A percentile compares a stretch with the other conserved stretches of the same genome.
phyloP scores from a whole-genome alignment of 2,329 filamentous ascomycete species.

The Dactylella cylindrospora region DNA sequence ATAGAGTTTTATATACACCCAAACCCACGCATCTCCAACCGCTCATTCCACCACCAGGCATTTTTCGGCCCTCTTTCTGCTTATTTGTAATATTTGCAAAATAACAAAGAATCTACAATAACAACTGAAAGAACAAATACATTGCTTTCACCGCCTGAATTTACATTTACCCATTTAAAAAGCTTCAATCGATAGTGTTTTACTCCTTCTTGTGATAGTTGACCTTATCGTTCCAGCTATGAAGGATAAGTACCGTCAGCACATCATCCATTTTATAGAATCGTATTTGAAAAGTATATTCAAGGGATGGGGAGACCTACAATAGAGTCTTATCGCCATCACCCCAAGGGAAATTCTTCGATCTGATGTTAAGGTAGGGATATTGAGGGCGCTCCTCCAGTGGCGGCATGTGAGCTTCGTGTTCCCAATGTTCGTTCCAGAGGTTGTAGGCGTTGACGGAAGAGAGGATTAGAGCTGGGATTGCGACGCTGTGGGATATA shows the following conservation, averaged over 20 bases:
- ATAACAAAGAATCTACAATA: conserved; percentile 13
- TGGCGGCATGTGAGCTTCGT: conserved; percentile 81
- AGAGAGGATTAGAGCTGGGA: conserved; percentile 71
- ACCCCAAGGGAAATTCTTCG: conserved; percentile 94
- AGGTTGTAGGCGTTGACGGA: conserved; percentile 82
- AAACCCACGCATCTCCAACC: conserved; percentile 12
- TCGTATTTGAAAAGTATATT: not conserved
- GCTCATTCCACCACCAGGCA: not conserved
- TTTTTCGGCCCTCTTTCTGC: conserved; percentile 1
- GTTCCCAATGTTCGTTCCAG: conserved; percentile 97
- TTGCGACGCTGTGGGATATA: conserved; percentile 64
- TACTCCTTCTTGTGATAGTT: conserved; percentile 98
- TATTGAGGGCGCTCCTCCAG: conserved; percentile 91
- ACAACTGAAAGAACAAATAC: conserved; percentile 12
- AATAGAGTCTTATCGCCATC: conserved; percentile 82
- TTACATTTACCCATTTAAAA: conserved; percentile 1
- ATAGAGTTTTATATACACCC: conserved; percentile 31
- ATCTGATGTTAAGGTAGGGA: conserved; percentile 95
- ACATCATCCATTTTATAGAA: conserved; percentile 24
- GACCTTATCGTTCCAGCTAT: conserved; percentile 88
- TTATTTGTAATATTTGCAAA: conserved; percentile 1
- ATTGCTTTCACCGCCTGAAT: conserved; percentile 9
- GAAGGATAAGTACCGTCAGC: conserved; percentile 5
- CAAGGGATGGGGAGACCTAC: conserved; percentile 10
- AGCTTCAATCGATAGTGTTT: conserved; percentile 49